Base-by-base conservation (phyloP, 768 basidiomycete species). In the Pleurotus citrinopileatus region DNA sequence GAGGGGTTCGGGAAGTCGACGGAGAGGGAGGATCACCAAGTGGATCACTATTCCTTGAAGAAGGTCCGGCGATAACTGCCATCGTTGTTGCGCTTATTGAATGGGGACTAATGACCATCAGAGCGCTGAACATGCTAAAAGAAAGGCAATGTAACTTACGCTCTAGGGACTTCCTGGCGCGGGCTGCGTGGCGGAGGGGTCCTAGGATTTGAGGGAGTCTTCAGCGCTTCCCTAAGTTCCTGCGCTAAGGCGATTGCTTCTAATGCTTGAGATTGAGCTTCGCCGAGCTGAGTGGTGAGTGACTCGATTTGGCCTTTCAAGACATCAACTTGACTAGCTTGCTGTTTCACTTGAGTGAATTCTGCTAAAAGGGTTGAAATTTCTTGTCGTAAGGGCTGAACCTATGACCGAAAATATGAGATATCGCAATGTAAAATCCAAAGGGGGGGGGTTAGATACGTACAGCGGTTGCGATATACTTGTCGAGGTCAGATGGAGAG, bases 241-340 rank as follows among this genome's bases (percentile, higher is more conserved):
- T 54, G 38, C 17, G 64, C 58, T 44, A 63, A 36, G 29, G 60
- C 36, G 15, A 46, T 20, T 26, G 61, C 57, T 20, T 48, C 34
- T 26, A 61, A 58, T 6, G 64, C 50, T 47, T 70, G 65, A 29
- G 62, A 53, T 13, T 62, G 64, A 26, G 73, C 59, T 23, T 60
- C 60, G n/a, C 64, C 61, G 19, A 73, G 60, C 51, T 68, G 67
- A 9, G 64, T 60, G 2, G 67, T 67, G 26, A 74, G 63, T 29
- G 59, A 42, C 13, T 69, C 69, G 9, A 83, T 68, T 59, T 70
- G 70, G 29, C 65, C 59, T 58, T 73, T 72, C 47, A 74, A 58
- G 3, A 29, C 56, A 28, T 61, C 63, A 19, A 73, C 61, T 52
- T 72, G 70, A 58, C 63, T 64, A 29, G 70, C 63, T 54, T 75